phyloP scores from a whole-genome alignment of 2,329 filamentous ascomycete species.

The Elsinoe necatrix region DNA sequence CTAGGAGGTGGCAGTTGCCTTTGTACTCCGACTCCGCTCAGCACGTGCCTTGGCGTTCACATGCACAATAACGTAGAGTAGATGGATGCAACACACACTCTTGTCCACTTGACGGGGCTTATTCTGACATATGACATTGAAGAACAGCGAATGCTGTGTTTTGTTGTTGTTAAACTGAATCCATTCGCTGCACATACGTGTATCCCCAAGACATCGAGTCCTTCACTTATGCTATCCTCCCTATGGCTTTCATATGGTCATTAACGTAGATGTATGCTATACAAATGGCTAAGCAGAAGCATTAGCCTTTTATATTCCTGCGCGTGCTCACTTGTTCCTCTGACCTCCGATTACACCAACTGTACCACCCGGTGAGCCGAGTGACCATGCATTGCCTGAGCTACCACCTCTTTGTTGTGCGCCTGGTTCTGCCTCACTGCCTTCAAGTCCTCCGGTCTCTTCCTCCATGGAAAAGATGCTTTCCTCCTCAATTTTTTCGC shows the following conservation, averaged over 20 bases:
- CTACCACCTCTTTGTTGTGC: background rate
- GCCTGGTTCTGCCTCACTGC: constrained; percentile 10
- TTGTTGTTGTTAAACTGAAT: background rate
- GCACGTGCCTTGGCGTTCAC: constrained; percentile 1
- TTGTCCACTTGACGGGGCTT: too few species aligned
- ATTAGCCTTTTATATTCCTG: background rate
- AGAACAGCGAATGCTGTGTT: too few species aligned
- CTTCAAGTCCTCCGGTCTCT: constrained; percentile 46
- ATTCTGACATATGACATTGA: too few species aligned
- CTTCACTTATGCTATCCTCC: background rate
- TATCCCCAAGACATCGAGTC: background rate
- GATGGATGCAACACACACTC: too few species aligned
- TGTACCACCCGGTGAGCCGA: background rate
- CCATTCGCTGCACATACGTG: background rate
- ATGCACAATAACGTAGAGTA: background rate
- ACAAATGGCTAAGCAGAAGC: background rate
- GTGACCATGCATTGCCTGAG: background rate
- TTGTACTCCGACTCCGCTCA: constrained; percentile 1
- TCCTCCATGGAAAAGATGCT: constrained; percentile 29
- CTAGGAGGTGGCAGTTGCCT: background rate
- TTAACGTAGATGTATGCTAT: background rate
- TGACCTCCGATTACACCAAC: constrained; percentile 12
- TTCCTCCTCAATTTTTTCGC: constrained; percentile 26
- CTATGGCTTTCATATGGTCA: background rate
- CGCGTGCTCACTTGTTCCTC: background rate